These are phyloP conservation scores for Bidens hawaiensis DNA, from an alignment of 140 eudicot species.

Conservation along the genomic window DNA sequence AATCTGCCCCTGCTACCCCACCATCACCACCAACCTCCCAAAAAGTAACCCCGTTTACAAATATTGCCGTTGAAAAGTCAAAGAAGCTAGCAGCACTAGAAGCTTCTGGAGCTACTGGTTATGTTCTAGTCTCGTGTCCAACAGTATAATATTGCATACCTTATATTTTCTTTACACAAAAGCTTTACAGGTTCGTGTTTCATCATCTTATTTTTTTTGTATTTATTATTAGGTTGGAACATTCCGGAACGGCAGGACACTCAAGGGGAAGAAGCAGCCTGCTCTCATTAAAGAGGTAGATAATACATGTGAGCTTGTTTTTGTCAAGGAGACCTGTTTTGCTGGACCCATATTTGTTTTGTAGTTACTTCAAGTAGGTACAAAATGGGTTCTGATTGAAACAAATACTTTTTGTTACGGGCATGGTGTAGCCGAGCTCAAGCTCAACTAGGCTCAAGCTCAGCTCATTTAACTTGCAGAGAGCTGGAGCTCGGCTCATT, in stretches of 20 bases:
- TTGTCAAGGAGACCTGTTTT: background rate
- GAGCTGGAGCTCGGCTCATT: too few species aligned
- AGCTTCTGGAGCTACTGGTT: constrained; percentile 80
- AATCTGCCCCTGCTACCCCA: constrained; percentile 45
- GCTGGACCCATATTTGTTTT: background rate
- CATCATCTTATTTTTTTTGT: background rate
- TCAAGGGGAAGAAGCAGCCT: constrained; percentile 78
- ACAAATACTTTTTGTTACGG: background rate
- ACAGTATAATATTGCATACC: constrained; percentile 39
- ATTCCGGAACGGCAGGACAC: constrained; percentile 66
- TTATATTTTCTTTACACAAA: background rate
- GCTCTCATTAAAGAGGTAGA: constrained; percentile 70
- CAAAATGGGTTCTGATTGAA: background rate
- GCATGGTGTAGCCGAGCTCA: too few species aligned
- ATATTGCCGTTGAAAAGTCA: constrained; percentile 46
- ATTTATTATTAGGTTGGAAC: constrained; percentile 64
- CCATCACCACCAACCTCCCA: constrained; percentile 39
- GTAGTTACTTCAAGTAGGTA: background rate
- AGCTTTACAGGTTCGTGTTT: constrained; percentile 3
- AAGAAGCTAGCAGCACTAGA: constrained; percentile 70
- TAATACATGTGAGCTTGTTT: background rate
- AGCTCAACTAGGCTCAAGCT: too few species aligned
- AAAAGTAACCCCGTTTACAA: constrained; percentile 54
- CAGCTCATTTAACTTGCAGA: too few species aligned
- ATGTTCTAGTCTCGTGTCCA: constrained; percentile 71